A percentile compares a stretch with the other conserved stretches of the same genome.
phyloP scores from a whole-genome alignment of 1,284 basidiomycete genomes.

The Ganoderma lucidum region DNA sequence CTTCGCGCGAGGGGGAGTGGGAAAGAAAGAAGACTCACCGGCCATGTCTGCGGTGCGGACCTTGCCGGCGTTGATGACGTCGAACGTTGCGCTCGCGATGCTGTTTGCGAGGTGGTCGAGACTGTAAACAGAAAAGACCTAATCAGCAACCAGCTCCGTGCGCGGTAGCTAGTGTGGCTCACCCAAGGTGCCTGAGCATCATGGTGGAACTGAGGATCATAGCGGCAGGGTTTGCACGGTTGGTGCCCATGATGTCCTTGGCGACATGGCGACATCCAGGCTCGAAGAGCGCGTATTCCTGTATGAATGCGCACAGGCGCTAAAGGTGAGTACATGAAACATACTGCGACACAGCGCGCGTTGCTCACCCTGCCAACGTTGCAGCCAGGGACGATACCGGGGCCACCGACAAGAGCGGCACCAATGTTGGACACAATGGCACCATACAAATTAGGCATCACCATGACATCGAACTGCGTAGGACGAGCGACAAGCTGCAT shows the following conservation, averaged over 20 bases:
- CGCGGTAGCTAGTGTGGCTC: constrained; percentile 36
- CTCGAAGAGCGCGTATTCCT: constrained; percentile 99
- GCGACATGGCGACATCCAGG: constrained; percentile 99
- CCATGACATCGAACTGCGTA: constrained; percentile 98
- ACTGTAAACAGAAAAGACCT: constrained; percentile 47
- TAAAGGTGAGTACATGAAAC: constrained; percentile 12
- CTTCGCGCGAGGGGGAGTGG: constrained; percentile 8
- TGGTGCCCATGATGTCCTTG: constrained; percentile 97
- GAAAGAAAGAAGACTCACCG: constrained; percentile 60
- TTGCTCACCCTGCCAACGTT: constrained; percentile 90
- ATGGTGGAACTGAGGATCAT: constrained; percentile 99
- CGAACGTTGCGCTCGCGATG: constrained; percentile 94
- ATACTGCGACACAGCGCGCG: constrained; percentile 6
- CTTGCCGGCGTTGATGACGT: constrained; percentile 90
- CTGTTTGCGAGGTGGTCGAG: constrained; percentile 95
- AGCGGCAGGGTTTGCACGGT: constrained; percentile 97
- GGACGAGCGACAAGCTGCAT: constrained; percentile 99
- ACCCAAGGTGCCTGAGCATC: constrained; percentile 98
- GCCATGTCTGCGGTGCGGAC: constrained; percentile 97
- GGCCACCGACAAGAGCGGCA: constrained; percentile 97
- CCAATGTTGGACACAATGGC: constrained; percentile 99
- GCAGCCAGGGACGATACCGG: constrained; percentile 97
- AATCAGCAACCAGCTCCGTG: constrained; percentile 10
- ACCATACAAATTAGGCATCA: constrained; percentile 97
- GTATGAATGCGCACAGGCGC: constrained; percentile 11